Conservation (phyloP, 2,329 filamentous ascomycete species). For the Claviceps sp. region DNA sequence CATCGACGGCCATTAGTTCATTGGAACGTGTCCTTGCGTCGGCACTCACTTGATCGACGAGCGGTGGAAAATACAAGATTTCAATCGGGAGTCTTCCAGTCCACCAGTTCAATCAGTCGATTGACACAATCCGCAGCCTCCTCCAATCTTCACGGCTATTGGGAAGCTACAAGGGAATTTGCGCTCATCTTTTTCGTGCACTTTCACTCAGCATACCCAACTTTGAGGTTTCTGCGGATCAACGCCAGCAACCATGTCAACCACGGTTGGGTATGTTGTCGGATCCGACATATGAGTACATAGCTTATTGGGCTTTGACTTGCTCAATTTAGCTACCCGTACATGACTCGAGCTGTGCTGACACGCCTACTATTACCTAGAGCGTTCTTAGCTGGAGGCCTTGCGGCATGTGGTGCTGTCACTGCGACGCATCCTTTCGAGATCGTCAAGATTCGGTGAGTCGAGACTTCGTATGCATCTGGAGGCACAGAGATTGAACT, state of each 20-base stretch:
- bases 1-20: conserved; percentile 1
- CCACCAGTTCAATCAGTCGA: no score
- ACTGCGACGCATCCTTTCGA: conserved; percentile 97
- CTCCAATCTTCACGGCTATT: neutral
- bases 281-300: neutral
- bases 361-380: conserved; percentile 25
- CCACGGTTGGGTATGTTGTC: conserved; percentile 27
- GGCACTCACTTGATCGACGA: neutral
- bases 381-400: conserved; percentile 88
- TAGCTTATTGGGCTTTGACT: neutral
- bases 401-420: conserved; percentile 93
- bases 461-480: conserved; percentile 4
- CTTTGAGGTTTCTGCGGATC: neutral
- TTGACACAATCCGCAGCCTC: no score
- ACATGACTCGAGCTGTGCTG: conserved; percentile 1
- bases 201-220: neutral
- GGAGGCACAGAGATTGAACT: neutral
- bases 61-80: neutral
- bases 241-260: conserved; percentile 9
- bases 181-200: neutral
- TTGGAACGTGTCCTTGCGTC: neutral
- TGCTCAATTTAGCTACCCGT: neutral
- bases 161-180: neutral
- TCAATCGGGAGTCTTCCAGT: neutral
- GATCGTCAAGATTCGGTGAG: conserved; percentile 92